phyloP scores from a whole-genome alignment of 1,139 yeast species.

The Wickerhamomyces sp. region DNA sequence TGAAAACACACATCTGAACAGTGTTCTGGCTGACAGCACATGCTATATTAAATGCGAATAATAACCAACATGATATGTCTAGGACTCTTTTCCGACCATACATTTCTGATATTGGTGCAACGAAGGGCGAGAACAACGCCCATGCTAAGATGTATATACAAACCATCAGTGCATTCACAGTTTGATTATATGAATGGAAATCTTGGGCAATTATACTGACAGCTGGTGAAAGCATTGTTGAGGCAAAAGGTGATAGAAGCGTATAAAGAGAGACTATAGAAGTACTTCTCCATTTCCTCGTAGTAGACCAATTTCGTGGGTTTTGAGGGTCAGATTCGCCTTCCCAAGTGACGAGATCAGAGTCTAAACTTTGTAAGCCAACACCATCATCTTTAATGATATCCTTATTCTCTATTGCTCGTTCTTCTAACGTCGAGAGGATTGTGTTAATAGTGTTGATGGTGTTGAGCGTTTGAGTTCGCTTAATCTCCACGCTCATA shows the following conservation, averaged over 20 bases:
- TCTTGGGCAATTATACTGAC: constrained; percentile 40
- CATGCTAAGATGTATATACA: constrained; percentile 59
- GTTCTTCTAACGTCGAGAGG: constrained; percentile 4
- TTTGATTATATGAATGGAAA: constrained; percentile 35
- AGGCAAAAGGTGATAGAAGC: constrained; percentile 53
- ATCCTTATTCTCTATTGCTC: constrained; percentile 1
- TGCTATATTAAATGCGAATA: constrained; percentile 50
- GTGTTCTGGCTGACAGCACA: constrained; percentile 52
- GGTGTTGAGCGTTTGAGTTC: too few relatives aligned
- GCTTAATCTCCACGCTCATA: too few relatives aligned
- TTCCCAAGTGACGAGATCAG: constrained; percentile 65
- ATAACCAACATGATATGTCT: constrained; percentile 45
- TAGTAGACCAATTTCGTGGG: constrained; percentile 55
- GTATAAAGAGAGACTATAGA: constrained; percentile 47
- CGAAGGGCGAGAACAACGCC: constrained; percentile 57
- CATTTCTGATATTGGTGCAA: constrained; percentile 59
- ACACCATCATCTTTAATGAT: constrained; percentile 42
- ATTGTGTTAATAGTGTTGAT: constrained; percentile 7
- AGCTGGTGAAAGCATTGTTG: constrained; percentile 59
- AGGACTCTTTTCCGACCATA: constrained; percentile 53
- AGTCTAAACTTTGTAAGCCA: constrained; percentile 49
- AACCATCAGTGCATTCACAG: constrained; percentile 45
- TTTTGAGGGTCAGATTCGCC: constrained; percentile 54
- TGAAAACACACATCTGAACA: constrained; percentile 51
- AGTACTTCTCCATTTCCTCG: constrained; percentile 40